Evolutionary conservation across 1,139 yeast species (phyloP), one percentile per base, ranked within the genome.

Genomic region (Pichia sp.): DNA sequence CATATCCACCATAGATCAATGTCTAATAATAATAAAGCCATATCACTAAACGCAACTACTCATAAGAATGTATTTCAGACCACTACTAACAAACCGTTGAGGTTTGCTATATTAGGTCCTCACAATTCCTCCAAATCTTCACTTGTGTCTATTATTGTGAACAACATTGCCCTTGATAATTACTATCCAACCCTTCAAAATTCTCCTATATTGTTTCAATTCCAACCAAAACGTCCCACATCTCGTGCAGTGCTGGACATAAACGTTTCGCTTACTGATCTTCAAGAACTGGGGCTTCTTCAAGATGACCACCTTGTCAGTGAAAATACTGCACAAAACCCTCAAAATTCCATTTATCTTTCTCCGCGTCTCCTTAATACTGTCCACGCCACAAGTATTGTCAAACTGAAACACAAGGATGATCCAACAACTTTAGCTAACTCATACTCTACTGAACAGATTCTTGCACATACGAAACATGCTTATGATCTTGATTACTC

Each of bases 111-210:
- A 9, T 58, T 81, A 5, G 87, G 87, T 0, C 83, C 77, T 0
- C 69, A 75, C 10, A 69, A 67, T 49, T 70, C 74, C 0, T 73
- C 75, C 7, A 72, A 72, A 53, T 67, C 75, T 1, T 64, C 74
- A 1, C 64, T 72, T 29, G 63, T 69, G 2, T 76, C 83, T 30
- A 72, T 79, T 48, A 58, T 81, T 27, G 61, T 70, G 29, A 71
- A 76, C 43, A 75, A 77, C 18, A 69, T 72, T 43, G 73, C 75
- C 38, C 67, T 72, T 34, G 81, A 75, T 42, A 77, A 80, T 5
- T 81, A 85, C 61, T 84, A 85, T 56, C 92, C 92, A 2, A 84
- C 90, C 1, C 70, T 68, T 32, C 74, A 66, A 61, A 75, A 70
- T 64, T 73, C 60, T 68, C 79, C 87, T 10, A 70, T 79, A 49